Evolutionary conservation across 2,329 filamentous ascomycete genomes (phyloP), one percentile per base, ranked within the genome.

Genomic region (Botrytis porri): DNA sequence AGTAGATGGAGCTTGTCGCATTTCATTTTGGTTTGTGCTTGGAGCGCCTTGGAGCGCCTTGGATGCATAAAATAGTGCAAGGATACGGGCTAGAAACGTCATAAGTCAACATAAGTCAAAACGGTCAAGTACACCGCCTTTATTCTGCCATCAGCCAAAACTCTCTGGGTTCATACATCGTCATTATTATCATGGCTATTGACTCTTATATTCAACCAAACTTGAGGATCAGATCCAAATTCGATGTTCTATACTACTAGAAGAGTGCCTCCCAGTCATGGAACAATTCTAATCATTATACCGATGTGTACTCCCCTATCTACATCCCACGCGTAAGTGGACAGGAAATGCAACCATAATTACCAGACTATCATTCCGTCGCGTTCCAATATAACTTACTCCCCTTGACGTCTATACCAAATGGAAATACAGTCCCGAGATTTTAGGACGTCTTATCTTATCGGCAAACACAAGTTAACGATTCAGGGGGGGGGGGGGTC

Each of bases 1-100:
- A 43, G 43, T 65, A 67, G n/a, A 39, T 67, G n/a, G 41, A 69
- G 35, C 32, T 66, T 51, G 12, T 39, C 25, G 41, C 61, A 29
- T 43, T n/a, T 62, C 61, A 29, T 43, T n/a, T 62, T 25, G 29
- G 32, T 6, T 60, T 60, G 59, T 61, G 59, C 59, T 22, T 37
- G 20, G 32, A 29, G 10, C 35, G 59, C 61, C 32, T n/a, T n/a
- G n/a, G n/a, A n/a, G n/a, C n/a, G n/a, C n/a, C n/a, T n/a, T 48
- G n/a, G 25, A 9, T 57, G 67, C 54, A 70, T 59, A 70, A 60
- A 61, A 60, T 48, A 70, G 60, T 60, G 54, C 54, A 70, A 70
- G 67, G 39, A 70, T 70, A 29, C 22, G 43, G 39, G 54, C 16
- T 45, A 32, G 39, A 48, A 61, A 70, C 67, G 67, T 70, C 67